Evolutionary conservation across 495 filamentous ascomycete genomes (phyloP).

Genomic region (Lasiosphaeriaceae sp.): DNA sequence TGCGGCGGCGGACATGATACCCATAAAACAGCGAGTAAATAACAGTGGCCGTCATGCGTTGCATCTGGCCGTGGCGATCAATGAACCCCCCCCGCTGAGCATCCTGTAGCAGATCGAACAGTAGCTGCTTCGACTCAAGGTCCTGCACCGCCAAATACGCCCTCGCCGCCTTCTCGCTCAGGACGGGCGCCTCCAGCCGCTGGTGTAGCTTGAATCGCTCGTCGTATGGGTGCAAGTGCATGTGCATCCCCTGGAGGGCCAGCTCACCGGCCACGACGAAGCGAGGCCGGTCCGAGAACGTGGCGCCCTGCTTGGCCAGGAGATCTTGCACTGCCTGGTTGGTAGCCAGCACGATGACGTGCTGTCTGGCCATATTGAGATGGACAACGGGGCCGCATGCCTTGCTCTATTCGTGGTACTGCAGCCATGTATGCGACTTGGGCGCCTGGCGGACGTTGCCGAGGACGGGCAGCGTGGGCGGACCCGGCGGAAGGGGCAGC

Average conservation of each 20-base stretch:
- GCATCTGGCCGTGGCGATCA: too few relatives aligned
- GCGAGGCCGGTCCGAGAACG: constrained; percentile 20
- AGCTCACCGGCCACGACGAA: constrained; percentile 36
- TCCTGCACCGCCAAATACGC: constrained; percentile 33
- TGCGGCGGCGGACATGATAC: too few relatives aligned
- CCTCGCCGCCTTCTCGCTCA: constrained; percentile 30
- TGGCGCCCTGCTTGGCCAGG: constrained; percentile 22
- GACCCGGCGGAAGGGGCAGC: constrained; percentile 51
- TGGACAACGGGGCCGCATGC: constrained; percentile 40
- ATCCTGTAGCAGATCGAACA: too few relatives aligned
- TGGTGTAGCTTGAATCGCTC: constrained; percentile 15
- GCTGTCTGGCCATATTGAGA: constrained; percentile 25
- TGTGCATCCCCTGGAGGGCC: constrained; percentile 22
- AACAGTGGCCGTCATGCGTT: too few relatives aligned
- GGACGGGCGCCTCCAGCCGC: constrained; percentile 14
- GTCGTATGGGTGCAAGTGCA: constrained; percentile 21
- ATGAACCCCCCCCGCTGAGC: too few relatives aligned
- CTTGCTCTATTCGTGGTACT: constrained; percentile 44
- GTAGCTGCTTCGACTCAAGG: background rate
- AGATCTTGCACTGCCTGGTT: constrained; percentile 31
- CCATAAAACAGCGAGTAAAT: too few relatives aligned
- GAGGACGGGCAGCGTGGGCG: constrained; percentile 49
- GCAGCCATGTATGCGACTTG: constrained; percentile 46
- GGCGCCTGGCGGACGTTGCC: constrained; percentile 55
- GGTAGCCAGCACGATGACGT: constrained; percentile 26